Conservation (phyloP, 2,329 filamentous ascomycete genomes). For the Coniochaeta pulveracea region DNA sequence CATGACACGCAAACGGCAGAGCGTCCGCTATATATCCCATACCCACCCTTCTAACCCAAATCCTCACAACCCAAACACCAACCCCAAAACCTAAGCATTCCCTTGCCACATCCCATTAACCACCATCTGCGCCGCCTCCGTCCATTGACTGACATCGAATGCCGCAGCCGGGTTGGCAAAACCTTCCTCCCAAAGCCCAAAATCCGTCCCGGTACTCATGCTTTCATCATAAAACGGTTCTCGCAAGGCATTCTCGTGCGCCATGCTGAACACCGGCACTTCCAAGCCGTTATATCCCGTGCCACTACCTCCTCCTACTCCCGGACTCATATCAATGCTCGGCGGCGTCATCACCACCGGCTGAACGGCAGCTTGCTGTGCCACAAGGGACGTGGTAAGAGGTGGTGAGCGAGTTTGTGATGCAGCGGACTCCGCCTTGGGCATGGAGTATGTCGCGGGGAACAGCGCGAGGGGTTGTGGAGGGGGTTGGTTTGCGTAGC, state of each 20-base stretch:
- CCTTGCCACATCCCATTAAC: constrained; percentile 4
- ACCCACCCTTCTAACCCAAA: no score
- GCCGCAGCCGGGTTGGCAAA: constrained; percentile 22
- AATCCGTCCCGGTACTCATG: constrained; percentile 17
- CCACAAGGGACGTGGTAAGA: no score
- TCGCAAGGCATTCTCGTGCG: constrained; percentile 8
- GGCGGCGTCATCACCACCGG: not conserved
- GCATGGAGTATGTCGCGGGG: no score
- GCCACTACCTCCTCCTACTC: not conserved
- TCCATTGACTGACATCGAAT: constrained; percentile 20
- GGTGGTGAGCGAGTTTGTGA: no score
- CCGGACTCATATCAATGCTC: not conserved
- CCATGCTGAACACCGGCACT: constrained; percentile 8
- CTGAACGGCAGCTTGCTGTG: no score
- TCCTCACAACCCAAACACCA: not conserved
- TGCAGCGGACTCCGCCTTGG: no score
- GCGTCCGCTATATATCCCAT: no score
- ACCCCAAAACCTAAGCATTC: not conserved
- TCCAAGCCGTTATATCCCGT: constrained; percentile 2
- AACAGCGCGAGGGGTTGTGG: no score
- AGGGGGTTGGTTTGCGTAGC: no score
- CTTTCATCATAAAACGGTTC: constrained; percentile 15
- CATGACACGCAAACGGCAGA: no score
- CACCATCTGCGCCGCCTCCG: constrained; percentile 10
- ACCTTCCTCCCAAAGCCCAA: constrained; percentile 24